Base-by-base conservation (phyloP, 768 basidiomycete genomes). In the Pleurotus pulmonarius region DNA sequence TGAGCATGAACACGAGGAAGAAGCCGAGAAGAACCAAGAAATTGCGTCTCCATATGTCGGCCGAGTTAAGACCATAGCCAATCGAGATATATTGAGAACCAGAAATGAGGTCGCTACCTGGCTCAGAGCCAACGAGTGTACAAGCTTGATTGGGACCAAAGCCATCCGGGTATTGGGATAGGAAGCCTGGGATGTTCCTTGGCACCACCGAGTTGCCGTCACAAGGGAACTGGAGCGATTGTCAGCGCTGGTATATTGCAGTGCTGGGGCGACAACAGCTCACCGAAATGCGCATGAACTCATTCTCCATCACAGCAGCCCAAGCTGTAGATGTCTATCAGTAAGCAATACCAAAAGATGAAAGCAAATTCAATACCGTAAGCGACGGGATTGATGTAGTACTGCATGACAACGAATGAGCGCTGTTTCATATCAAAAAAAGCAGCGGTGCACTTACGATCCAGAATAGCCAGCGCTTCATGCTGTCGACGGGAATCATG, bases 391-490 rank as follows among this genome's bases (percentile, higher is more conserved):
- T 94, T 87, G 58, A 92, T 65, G 68, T 93, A 93, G 72, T 81
- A 90, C 86, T 83, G 45, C n/a, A 16, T 8, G 56, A 22, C 22
- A 16, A 22, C 20, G 20, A 0, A 44, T 34, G 29, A 34, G 29
- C 29, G 29, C 29, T 11, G 29, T 34, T 34, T 34, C 29, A 34
- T 8, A 9, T 34, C 11, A 34, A 34, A 11, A 11, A 34, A 34
- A 9, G 29, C 3, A 34, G 9, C 29, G 9, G 29, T 34, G 44
- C 2, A 75, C 84, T 60, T 62, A 87, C 86, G 26, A 92, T 86
- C 92, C 92, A 94, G 74, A 90, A 91, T 7, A 94, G 66, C 88
- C 88, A 92, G 43, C 85, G 74, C 66, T 90, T 88, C 87, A 90
- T 89, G 59, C 79, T 53, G 18, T 34, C 20, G 9, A 82, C 79